These are phyloP conservation scores for Phycomyces nitens DNA, from an alignment of 192 early-diverging fungal genomes.

Conservation along the genomic window DNA sequence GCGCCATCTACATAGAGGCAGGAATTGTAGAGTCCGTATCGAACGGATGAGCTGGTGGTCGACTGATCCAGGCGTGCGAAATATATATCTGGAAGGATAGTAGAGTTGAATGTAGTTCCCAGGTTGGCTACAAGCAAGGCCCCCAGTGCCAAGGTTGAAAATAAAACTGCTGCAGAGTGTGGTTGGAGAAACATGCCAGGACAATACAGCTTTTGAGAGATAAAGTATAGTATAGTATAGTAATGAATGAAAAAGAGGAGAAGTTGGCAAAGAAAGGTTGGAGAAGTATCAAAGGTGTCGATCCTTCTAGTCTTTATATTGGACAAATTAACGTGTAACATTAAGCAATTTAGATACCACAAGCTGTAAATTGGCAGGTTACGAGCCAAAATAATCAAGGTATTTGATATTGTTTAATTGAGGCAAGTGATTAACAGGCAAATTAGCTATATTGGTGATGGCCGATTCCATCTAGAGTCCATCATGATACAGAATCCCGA, in stretches of 20 bases:
- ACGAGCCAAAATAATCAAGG: no score
- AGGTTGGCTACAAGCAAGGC: constrained; percentile 19
- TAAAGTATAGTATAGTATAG: no score
- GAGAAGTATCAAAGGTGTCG: neutral
- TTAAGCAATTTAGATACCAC: no score
- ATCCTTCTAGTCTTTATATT: neutral
- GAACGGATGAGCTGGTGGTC: constrained; percentile 9
- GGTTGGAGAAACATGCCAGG: neutral
- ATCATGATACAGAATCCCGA: constrained; percentile 98
- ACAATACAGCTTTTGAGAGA: no score
- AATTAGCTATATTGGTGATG: constrained; percentile 77
- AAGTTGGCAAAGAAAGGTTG: no score
- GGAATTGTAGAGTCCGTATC: constrained; percentile 28
- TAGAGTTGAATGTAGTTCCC: constrained; percentile 25
- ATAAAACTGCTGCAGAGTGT: constrained; percentile 3
- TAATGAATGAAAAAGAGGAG: no score
- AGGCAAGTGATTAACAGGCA: no score
- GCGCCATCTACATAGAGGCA: constrained; percentile 9
- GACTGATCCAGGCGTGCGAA: constrained; percentile 8
- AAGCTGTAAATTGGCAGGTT: neutral
- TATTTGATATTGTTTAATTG: no score
- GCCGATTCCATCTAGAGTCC: constrained; percentile 95
- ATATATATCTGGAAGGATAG: constrained; percentile 23
- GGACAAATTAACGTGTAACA: no score
- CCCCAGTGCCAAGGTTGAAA: constrained; percentile 10